Base-by-base conservation (phyloP, 306 rosid genomes). In the Acacia melanoxylon region DNA sequence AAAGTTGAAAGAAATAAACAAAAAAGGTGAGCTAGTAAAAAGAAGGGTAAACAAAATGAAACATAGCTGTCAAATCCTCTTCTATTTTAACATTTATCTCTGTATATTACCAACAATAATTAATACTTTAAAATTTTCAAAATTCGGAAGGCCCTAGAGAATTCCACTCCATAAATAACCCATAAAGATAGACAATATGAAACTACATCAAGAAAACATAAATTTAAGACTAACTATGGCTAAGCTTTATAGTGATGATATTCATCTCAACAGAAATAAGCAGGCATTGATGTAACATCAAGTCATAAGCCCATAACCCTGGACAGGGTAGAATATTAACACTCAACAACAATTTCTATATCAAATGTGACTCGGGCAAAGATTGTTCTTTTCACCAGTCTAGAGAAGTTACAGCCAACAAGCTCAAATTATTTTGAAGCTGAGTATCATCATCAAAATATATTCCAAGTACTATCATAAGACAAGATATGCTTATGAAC, bases 131-230 rank as follows among this genome's bases (percentile, higher is more conserved):
- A 52, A 81, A 74, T 14, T 63, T 71, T 22, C 61, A 44, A 62
- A 35, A 48, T 52, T 40, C 63, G 46, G 33, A 72, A 72, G 82
- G 76, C 58, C 79, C 52, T 41, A 45, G 5, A 27, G 51, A 72
- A 82, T 54, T 22, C 45, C 74, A 37, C 15, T 46, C 49, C 35
- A 83, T 19, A 54, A 25, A 65, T 67, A 51, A 48, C 75, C 68
- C 31, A 66, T 51, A 51, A 19, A 51, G 58, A 51, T 16, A 51
- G 51, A 20, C 68, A 11, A 42, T 13, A 46, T 54, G n/a, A 48
- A 45, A 49, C 29, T 73, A 54, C 10, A 59, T 75, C 6, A n/a
- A n/a, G 51, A 22, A 75, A 51, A 56, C 10, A 15, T 14, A 58
- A 75, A 35, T 56, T 40, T 58, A 58, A 22, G 33, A 37, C 24